Evolutionary conservation across 2,329 filamentous ascomycete species (phyloP).

Genomic region (Calycina marina): DNA sequence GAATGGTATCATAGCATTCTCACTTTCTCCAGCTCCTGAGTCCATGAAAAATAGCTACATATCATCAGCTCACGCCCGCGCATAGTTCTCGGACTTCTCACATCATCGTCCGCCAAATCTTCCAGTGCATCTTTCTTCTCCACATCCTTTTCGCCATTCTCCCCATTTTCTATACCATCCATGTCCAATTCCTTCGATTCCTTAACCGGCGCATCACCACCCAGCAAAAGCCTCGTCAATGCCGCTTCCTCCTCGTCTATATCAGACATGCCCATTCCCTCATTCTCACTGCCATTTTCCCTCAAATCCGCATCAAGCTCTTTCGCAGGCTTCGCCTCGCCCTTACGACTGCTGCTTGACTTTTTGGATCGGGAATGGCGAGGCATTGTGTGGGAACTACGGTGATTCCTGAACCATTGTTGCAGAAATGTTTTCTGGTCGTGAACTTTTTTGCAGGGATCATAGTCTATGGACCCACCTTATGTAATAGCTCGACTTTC

Average conservation of each 20-base stretch:
- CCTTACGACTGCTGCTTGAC: too few relatives aligned
- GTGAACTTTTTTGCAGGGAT: too few relatives aligned
- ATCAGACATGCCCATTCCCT: conserved; percentile 29
- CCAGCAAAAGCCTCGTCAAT: conserved; percentile 78
- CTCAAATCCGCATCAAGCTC: too few relatives aligned
- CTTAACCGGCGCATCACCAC: conserved; percentile 70
- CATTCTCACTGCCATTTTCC: conserved; percentile 16
- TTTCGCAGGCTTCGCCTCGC: too few relatives aligned
- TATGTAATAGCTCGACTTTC: too few relatives aligned
- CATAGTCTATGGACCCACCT: too few relatives aligned
- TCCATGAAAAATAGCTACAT: conserved; percentile 25
- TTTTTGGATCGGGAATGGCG: too few relatives aligned
- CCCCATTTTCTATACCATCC: conserved; percentile 25
- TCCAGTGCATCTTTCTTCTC: conserved; percentile 29
- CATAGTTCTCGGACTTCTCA: conserved; percentile 10
- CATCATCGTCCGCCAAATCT: conserved; percentile 50
- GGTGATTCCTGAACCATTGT: too few relatives aligned
- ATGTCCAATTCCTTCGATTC: conserved; percentile 54
- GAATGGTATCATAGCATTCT: conserved; percentile 11
- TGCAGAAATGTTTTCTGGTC: too few relatives aligned
- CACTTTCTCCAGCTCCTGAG: conserved; percentile 19
- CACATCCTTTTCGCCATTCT: conserved; percentile 3
- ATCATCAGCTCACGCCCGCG: conserved; percentile 4
- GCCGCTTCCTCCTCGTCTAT: conserved; percentile 77
- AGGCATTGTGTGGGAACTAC: too few relatives aligned